phyloP scores from a whole-genome alignment of 2,329 filamentous ascomycete genomes.

The Aureobasidium sp. region DNA sequence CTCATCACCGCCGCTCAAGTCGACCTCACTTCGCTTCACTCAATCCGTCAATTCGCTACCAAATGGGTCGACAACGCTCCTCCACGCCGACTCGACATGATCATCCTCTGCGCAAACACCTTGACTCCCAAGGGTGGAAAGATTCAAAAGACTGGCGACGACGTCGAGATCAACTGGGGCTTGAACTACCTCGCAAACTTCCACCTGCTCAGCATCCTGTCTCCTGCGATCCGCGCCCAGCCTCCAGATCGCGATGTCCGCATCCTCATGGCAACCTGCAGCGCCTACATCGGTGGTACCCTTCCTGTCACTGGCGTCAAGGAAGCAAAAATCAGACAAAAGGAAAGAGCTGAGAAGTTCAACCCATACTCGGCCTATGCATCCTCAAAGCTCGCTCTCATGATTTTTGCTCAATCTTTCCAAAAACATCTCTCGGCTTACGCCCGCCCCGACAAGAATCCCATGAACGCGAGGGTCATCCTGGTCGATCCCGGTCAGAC shows the following conservation, averaged over 20 bases:
- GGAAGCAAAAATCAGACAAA: slow-evolving; percentile 46
- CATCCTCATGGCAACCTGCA: slow-evolving; percentile 78
- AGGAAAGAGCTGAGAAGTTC: slow-evolving; percentile 48
- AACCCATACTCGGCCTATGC: slow-evolving; percentile 42
- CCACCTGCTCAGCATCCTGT: slow-evolving; percentile 85
- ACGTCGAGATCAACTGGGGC: slow-evolving; percentile 84
- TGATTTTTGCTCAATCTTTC: slow-evolving; percentile 82
- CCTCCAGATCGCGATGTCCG: slow-evolving; percentile 90
- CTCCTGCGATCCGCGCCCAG: slow-evolving; percentile 81
- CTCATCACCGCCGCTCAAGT: slow-evolving; percentile 95
- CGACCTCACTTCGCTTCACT: slow-evolving; percentile 80
- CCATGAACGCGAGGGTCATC: slow-evolving; percentile 75
- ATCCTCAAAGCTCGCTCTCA: slow-evolving; percentile 62
- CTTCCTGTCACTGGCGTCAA: slow-evolving; percentile 39
- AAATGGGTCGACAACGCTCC: slow-evolving; percentile 97
- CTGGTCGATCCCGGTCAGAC: slow-evolving; percentile 81
- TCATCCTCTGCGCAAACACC: slow-evolving; percentile 79
- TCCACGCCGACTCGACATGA: slow-evolving; percentile 79
- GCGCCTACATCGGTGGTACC: slow-evolving; percentile 75
- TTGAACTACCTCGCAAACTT: slow-evolving; percentile 95
- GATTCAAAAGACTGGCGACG: slow-evolving; percentile 59
- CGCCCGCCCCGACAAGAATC: slow-evolving; percentile 72
- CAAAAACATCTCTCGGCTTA: slow-evolving; percentile 87
- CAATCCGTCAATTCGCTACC: slow-evolving; percentile 86
- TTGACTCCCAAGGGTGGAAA: slow-evolving; percentile 61